Evolutionary conservation across 352 stramenopile species (phyloP), one percentile per base, ranked within the genome.

Genomic region (Peronospora destructor): DNA sequence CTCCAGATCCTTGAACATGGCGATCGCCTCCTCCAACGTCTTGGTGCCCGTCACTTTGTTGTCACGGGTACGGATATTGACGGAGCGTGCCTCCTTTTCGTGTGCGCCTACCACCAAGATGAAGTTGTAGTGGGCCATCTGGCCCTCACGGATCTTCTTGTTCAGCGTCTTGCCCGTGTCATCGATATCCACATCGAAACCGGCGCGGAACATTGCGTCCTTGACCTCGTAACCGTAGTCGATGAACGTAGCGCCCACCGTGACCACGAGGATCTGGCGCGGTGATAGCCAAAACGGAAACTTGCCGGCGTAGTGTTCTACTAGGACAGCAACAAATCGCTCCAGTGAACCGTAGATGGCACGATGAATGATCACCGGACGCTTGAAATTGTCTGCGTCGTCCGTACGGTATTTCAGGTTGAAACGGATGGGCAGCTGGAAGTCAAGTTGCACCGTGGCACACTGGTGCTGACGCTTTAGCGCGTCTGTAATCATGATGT

Each of bases 261-360:
- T 96, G 17, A 99, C 87, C 36, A 99, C 71, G 64, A 98, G 94
- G 0, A 96, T 79, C 50, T 86, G 96, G 36, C 96, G 76, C 13
- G 96, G 96, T 52, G 87, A 98, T 39, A 99, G 72, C 96, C 96
- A 99, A 58, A 99, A 97, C 8, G 96, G 96, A 86, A 96, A 99
- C 66, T 99, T 99, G 39, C 95, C 96, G 49, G 87, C 94, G 56
- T 92, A 98, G 68, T 99, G 96, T 80, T 99, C 96, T 23, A 95
- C 96, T 21, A 99, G 75, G 19, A 99, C 91, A 47, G 96, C 96
- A 59, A 98, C 95, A 77, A 98, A 98, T 35, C 96, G 90, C 70
- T 99, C 96, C 1, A 99, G 74, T 40, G 87, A 98, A 26, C 96
- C 96, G 45, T 98, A 92, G 76, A 99, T 98, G 38, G 96, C 96